Conservation (phyloP, 129 eudicot species). For the Artemisia argyi region DNA sequence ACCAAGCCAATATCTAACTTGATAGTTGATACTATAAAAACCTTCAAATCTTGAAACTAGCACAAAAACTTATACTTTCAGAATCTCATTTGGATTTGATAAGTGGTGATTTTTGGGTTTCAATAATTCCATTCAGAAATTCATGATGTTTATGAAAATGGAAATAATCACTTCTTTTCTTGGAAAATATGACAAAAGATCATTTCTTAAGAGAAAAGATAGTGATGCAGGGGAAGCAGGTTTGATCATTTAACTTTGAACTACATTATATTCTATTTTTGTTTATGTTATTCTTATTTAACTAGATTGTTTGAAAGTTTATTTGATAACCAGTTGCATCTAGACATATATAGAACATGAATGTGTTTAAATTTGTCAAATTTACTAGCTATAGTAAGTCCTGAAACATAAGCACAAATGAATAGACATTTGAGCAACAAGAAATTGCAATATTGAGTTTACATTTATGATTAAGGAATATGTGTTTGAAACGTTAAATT, state of each 20-base stretch:
- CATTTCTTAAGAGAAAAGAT: slow-evolving; percentile 61
- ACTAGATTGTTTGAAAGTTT: not conserved
- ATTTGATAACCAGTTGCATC: not conserved
- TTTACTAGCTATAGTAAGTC: not conserved
- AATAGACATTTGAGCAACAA: not conserved
- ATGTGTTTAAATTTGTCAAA: not conserved
- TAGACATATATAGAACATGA: not conserved
- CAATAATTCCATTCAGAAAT: slow-evolving; percentile 7
- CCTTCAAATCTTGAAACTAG: not conserved
- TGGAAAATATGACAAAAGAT: slow-evolving; percentile 40
- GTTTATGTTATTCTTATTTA: not conserved
- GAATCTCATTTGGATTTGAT: not conserved
- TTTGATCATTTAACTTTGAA: slow-evolving; percentile 15
- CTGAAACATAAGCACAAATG: not conserved
- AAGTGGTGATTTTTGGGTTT: slow-evolving; percentile 2
- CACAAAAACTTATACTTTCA: not conserved
- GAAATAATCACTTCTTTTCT: slow-evolving; percentile 38
- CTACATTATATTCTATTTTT: not conserved
- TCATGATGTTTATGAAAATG: slow-evolving; percentile 34
- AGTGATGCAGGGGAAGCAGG: slow-evolving; percentile 88
- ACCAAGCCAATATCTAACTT: slow-evolving; percentile 12
- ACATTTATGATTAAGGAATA: too few relatives aligned
- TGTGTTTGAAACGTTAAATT: too few relatives aligned
- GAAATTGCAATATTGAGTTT: not conserved
- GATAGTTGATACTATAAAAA: slow-evolving; percentile 12